Evolutionary conservation across 208 protist species (phyloP), one percentile per base, ranked within the genome.

Genomic region (Wallacemonas sp.): DNA sequence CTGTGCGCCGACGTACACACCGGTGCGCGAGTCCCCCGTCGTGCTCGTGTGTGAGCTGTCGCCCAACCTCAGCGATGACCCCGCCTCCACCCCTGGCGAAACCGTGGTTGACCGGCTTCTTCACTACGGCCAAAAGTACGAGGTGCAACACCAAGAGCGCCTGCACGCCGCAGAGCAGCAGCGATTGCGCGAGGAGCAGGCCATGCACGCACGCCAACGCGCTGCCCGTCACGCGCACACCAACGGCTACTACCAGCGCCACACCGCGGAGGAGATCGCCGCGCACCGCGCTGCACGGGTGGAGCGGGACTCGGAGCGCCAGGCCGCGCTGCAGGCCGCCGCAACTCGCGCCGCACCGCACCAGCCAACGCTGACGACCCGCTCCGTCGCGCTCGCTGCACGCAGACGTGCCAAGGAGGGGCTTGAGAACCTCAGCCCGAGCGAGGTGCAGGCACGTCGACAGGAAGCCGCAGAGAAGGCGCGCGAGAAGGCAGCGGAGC

Each of bases 91-190:
- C 4, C 32, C 17, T 9, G 55, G 17, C 16, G 23, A 46, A 5
- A 58, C 32, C 19, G 83, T 88, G 0, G 78, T 81, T 60, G 76
- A 83, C 8, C 65, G 83, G 21, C 66, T 89, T 11, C 61, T 89
- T 36, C 41, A 67, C 17, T 83, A 76, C 68, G 83, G 83, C 33
- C 49, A 49, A 3, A 17, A 55, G 38, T 81, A 76, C 63, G 32
- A 63, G 16, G 63, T 29, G 12, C 17, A 52, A 23, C 52, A 27
- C 23, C 36, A 61, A 24, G 65, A 26, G 2, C 57, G 63, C n/a
- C 39, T 44, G 14, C 34, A 24, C 9, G 36, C 49, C 11, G 61
- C 72, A n/a, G 66, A 57, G 46, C 55, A 41, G 32, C 55, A 33
- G 19, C 44, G 36, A 23, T 11, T 38, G 34, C 55, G 4, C 1